Percentiles rank a stretch among this genome's conserved stretches.
Evolutionary conservation across 768 basidiomycete species (phyloP).

Genomic region (Clathrus columnatus): DNA sequence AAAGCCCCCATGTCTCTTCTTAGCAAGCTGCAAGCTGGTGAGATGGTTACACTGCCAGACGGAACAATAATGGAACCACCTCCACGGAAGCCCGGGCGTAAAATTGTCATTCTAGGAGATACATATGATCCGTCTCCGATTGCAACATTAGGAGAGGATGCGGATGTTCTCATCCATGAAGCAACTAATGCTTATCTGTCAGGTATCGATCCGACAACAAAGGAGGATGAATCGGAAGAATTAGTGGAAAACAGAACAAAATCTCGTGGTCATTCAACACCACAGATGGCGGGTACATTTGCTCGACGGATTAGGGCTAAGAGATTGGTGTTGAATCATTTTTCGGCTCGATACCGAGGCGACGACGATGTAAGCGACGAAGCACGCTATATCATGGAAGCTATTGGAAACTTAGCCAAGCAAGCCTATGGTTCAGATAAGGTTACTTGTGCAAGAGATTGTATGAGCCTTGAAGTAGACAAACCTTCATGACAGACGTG

Average conservation of each 20-base stretch:
- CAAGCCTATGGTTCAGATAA: conserved; percentile 39
- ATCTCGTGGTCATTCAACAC: conserved; percentile 24
- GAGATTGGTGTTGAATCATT: conserved; percentile 21
- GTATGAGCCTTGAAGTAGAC: conserved; percentile 60
- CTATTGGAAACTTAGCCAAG: conserved; percentile 50
- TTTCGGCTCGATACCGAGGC: conserved; percentile 53
- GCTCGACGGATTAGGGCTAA: conserved; percentile 16
- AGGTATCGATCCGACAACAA: conserved; percentile 13
- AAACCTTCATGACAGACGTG: conserved; percentile 20
- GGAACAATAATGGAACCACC: conserved; percentile 69
- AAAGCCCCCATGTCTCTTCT: conserved; percentile 61
- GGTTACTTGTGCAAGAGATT: conserved; percentile 63
- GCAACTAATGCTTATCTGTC: conserved; percentile 25
- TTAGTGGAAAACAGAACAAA: conserved; percentile 15
- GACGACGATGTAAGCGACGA: conserved; percentile 44
- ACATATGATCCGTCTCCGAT: conserved; percentile 21
- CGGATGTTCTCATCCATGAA: conserved; percentile 24
- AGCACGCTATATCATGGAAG: conserved; percentile 50
- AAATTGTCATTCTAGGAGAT: conserved; percentile 22
- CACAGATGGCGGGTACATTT: conserved; percentile 21
- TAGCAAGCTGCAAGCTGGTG: conserved; percentile 56
- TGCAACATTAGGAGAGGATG: conserved; percentile 7
- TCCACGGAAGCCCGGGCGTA: conserved; percentile 34
- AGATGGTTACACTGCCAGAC: conserved; percentile 54
- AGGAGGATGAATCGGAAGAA: conserved; percentile 8